phyloP scores from a whole-genome alignment of 2,329 filamentous ascomycete genomes.

The Colletotrichum sp. region DNA sequence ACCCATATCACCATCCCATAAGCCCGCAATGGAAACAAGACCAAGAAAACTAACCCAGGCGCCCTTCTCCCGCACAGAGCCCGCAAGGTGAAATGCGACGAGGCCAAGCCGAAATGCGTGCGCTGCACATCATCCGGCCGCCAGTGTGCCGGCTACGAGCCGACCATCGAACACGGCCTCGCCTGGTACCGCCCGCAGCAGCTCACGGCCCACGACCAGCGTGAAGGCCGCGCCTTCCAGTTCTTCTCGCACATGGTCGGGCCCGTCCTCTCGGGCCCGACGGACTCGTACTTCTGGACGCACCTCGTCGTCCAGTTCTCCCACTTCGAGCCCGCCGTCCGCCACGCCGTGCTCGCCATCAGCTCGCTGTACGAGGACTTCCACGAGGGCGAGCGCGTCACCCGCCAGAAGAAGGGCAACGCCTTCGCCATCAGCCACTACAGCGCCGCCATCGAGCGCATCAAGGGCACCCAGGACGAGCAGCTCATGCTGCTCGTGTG shows the following conservation, averaged over 20 bases:
- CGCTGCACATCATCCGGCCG: conserved; percentile 61
- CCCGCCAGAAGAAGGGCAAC: conserved; percentile 7
- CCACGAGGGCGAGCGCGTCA: conserved; percentile 12
- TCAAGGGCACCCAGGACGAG: conserved; percentile 29
- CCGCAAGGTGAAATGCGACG: conserved; percentile 63
- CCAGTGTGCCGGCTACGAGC: conserved; percentile 28
- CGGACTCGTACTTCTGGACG: conserved; percentile 43
- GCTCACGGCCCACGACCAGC: conserved; percentile 21
- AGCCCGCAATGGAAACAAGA: neutral
- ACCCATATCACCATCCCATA: neutral
- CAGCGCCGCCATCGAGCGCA: conserved; percentile 29
- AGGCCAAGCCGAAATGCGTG: conserved; percentile 56
- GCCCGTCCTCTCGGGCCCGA: conserved; percentile 14
- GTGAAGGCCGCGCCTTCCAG: conserved; percentile 22
- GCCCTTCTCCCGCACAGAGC: conserved; percentile 40
- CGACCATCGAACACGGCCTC: conserved; percentile 6
- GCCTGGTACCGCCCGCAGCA: conserved; percentile 21
- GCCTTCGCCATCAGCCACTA: conserved; percentile 28
- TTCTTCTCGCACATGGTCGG: conserved; percentile 19
- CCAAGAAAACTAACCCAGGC: neutral
- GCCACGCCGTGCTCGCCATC: conserved; percentile 55
- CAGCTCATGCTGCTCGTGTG: conserved; percentile 47
- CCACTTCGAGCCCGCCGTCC: conserved; percentile 48
- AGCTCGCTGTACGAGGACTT: conserved; percentile 48
- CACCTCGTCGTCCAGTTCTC: conserved; percentile 51